Evolutionary conservation across 257 asterid species (phyloP), one percentile per base, ranked within the genome.

Genomic region (Hygrophila difformis): DNA sequence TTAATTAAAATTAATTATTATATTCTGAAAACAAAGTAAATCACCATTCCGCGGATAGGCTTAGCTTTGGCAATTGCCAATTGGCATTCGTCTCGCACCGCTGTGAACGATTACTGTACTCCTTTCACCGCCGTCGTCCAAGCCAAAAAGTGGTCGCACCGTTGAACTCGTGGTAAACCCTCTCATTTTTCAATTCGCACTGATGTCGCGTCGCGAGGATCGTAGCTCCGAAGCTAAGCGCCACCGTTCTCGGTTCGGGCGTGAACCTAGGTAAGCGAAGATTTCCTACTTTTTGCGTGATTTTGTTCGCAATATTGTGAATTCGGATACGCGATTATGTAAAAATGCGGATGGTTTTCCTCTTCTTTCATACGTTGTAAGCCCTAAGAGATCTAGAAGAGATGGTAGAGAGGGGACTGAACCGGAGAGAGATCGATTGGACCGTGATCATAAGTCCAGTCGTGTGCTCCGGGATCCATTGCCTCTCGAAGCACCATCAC

Each of bases 311-410:
- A n/a, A n/a, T 33, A 8, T 12, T 13, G 12, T 18, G 35, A 21
- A 23, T 44, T 16, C 12, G 26, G 26, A 12, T 5, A n/a, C 12
- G 24, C 35, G 19, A 9, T 18, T 7, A 12, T 51, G 10, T 1
- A 12, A 8, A 34, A 26, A n/a, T n/a, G 4, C 18, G 35, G 43
- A 49, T 56, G 66, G 21, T 28, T n/a, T n/a, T 21, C 16, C 37
- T 54, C 19, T 2, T 49, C 24, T 51, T 56, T 38, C 12, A 9
- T 8, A 36, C 67, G 28, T 47, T 60, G 36, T 31, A 60, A 88
- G 98, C 74, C 96, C 93, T 28, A 89, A 85, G 81, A 79, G 92
- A 74, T 82, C 71, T 47, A 69, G 92, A 69, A 70, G 82, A 54
- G 94, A 85, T 66, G 88, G 73, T 47, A 79, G 75, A 67, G 72